Conservation (phyloP, 805 yeast genomes). For the Hanseniaspora hatyaiensis region DNA sequence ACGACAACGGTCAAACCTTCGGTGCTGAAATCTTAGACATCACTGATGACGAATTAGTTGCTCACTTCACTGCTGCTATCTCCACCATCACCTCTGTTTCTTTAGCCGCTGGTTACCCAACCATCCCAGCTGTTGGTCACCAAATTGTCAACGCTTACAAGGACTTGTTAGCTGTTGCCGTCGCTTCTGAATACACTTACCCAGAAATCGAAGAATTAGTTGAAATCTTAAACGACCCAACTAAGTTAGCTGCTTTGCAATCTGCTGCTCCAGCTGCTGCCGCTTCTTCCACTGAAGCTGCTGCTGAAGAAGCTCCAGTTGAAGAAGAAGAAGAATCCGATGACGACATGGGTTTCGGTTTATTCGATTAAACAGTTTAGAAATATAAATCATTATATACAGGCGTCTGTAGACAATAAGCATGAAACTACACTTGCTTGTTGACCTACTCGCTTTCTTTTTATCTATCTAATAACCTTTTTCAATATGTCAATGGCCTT, state of each 20-base stretch:
- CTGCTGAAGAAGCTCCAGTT: slow-evolving; percentile 62
- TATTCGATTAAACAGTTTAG: slow-evolving; percentile 67
- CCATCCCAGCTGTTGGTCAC: slow-evolving; percentile 98
- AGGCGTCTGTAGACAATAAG: too few relatives aligned
- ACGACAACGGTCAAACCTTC: slow-evolving; percentile 98
- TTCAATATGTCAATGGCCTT: too few relatives aligned
- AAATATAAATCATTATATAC: slow-evolving; percentile 9
- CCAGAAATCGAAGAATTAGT: slow-evolving; percentile 98
- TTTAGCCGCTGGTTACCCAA: slow-evolving; percentile 97
- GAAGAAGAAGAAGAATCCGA: slow-evolving; percentile 56
- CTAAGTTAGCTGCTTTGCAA: slow-evolving; percentile 98
- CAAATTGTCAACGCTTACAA: slow-evolving; percentile 97
- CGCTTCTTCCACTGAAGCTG: slow-evolving; percentile 51
- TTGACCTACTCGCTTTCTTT: neutral
- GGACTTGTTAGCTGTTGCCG: slow-evolving; percentile 92
- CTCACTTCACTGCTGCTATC: slow-evolving; percentile 86
- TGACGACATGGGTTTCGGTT: slow-evolving; percentile 96
- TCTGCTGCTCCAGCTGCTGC: slow-evolving; percentile 85
- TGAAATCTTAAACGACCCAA: slow-evolving; percentile 99
- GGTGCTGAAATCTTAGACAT: slow-evolving; percentile 93
- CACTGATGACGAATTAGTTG: slow-evolving; percentile 91
- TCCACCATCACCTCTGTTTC: slow-evolving; percentile 90
- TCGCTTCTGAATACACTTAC: slow-evolving; percentile 97
- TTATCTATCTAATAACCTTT: neutral
- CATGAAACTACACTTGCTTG: too few relatives aligned